Base-by-base conservation (phyloP, 2,329 filamentous ascomycete genomes). In the Gliomastix tumulicola region DNA sequence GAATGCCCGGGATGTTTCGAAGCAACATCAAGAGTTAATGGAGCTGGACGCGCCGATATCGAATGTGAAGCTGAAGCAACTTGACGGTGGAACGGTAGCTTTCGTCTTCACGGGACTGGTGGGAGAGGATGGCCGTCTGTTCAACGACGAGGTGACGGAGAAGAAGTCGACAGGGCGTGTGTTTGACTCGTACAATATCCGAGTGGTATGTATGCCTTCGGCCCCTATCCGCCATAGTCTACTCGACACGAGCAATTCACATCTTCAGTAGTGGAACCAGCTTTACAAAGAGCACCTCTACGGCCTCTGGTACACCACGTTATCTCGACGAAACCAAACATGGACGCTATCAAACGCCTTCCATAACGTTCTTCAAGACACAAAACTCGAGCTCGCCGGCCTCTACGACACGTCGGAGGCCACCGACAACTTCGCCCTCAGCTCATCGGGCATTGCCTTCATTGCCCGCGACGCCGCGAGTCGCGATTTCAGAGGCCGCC, bases 251-350 rank as follows among this genome's bases (percentile, higher is more conserved):
- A n/a, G n/a, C n/a, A n/a, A n/a, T n/a, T n/a, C n/a, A n/a, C n/a
- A 32, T 9, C 13, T 15, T 7, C 20, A 19, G 23, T 41, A 65
- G 55, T 57, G 54, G 54, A 52, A 59, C 37, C 38, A 47, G 2
- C 56, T 57, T 22, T 46, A 46, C 18, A 52, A 50, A 17, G 44
- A 50, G 7, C 47, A 57, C 27, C 54, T 47, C 16, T 53, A 59
- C 36, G 44, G 50, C 5, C 53, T 68, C 19, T 67, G 62, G 56
- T 66, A 64, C 46, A 57, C 54, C 9, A 46, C 10, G 46, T 66
- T 15, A n/a, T n/a, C n/a, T n/a, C n/a, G n/a, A n/a, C n/a, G n/a
- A n/a, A n/a, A n/a, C n/a, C n/a, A n/a, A n/a, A n/a, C n/a, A n/a
- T n/a, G n/a, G n/a, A n/a, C n/a, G n/a, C n/a, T n/a, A n/a, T n/a